phyloP scores from a whole-genome alignment of 1,284 basidiomycete genomes.

The Leucoagaricus sp. region DNA sequence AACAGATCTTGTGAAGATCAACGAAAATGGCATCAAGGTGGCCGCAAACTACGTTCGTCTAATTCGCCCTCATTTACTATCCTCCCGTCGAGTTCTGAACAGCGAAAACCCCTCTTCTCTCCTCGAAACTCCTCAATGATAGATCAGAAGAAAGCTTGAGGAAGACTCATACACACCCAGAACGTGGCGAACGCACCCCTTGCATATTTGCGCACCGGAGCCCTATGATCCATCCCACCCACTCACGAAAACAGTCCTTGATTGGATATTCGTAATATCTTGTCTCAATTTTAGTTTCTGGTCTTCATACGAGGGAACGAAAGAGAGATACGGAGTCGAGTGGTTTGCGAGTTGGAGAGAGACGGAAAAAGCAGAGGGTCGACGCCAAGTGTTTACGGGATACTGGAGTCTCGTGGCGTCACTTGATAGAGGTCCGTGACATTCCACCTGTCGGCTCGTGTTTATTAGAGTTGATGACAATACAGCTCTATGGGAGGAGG shows the following conservation, averaged over 20 bases:
- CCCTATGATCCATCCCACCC: conserved; percentile 55
- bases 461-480: not conserved
- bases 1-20: conserved; percentile 59
- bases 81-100: conserved; percentile 3
- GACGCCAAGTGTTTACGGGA: conserved; percentile 60
- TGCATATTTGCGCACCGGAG: conserved; percentile 71
- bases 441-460: conserved; percentile 4
- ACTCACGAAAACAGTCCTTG: conserved; percentile 55
- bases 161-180: conserved; percentile 70
- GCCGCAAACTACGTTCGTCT: conserved; percentile 62
- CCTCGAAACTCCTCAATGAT: conserved; percentile 9
- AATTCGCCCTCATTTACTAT: conserved; percentile 4
- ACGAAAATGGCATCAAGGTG: conserved; percentile 53
- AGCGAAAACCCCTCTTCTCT: not conserved
- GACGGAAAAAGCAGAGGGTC: conserved; percentile 19
- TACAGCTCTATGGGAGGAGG: conserved; percentile 51
- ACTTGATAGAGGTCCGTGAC: conserved; percentile 62
- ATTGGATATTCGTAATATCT: conserved; percentile 87
- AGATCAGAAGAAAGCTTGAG: conserved; percentile 63
- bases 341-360: conserved; percentile 74
- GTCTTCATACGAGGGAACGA: conserved; percentile 63
- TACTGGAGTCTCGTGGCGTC: conserved; percentile 84
- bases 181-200: conserved; percentile 75
- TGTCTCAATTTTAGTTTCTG: conserved; percentile 86
- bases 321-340: conserved; percentile 68